Evolutionary conservation across 2,329 filamentous ascomycete genomes (phyloP).

Genomic region (Hypoxylon sp.): DNA sequence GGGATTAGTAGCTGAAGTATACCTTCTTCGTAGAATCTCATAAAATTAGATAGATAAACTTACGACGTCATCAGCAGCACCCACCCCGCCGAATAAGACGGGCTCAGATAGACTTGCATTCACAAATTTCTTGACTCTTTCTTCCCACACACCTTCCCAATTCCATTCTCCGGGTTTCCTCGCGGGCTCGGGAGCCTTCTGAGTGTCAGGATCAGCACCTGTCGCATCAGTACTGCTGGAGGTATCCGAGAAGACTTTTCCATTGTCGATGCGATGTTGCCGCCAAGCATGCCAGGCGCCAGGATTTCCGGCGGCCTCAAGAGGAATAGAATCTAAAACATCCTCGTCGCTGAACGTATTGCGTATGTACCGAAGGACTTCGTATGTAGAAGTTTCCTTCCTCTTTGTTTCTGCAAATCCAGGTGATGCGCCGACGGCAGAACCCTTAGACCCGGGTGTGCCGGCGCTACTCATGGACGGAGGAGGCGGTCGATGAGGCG

Average conservation of each 20-base stretch:
- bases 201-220: constrained; percentile 44
- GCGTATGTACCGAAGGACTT: constrained; percentile 84
- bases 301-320: constrained; percentile 88
- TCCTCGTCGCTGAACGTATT: constrained; percentile 84
- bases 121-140: constrained; percentile 85
- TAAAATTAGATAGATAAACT: constrained; percentile 49
- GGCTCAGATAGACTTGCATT: constrained; percentile 83
- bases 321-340: constrained; percentile 82
- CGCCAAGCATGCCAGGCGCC: constrained; percentile 97
- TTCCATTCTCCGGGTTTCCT: constrained; percentile 89
- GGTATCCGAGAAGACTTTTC: constrained; percentile 57
- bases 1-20: constrained; percentile 25
- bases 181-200: constrained; percentile 46
- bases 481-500: constrained; percentile 52
- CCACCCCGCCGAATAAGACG: constrained; percentile 79
- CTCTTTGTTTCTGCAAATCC: constrained; percentile 61
- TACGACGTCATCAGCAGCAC: constrained; percentile 79
- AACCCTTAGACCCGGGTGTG: constrained; percentile 49
- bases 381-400: constrained; percentile 70
- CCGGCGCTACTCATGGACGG: constrained; percentile 47
- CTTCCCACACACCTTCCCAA: constrained; percentile 98
- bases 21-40: constrained; percentile 10
- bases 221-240: constrained; percentile 20
- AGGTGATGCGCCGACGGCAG: constrained; percentile 52
- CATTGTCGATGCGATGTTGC: constrained; percentile 72